Evolutionary conservation across 495 filamentous ascomycete species (phyloP), one percentile per base, ranked within the genome.

Genomic region (Lichenothelia convexa): DNA sequence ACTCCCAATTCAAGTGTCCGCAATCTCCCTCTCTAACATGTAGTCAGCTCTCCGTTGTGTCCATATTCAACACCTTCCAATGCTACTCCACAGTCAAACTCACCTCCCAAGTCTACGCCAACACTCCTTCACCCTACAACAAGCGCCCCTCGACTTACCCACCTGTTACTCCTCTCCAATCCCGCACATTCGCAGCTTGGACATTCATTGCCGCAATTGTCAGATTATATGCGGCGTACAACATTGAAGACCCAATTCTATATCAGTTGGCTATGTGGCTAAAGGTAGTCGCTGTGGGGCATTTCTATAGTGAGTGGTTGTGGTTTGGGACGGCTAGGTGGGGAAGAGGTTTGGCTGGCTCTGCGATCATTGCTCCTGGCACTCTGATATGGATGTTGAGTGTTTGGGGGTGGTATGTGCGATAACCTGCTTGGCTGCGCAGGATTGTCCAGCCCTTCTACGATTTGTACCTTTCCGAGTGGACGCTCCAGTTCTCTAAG

Each of bases 131-230:
- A 15, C 41, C 68, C 44, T 24, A 42, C 16, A 30, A 22, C 35
- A 59, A 42, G 53, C 67, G 56, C 18, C 23, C 55, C 22, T 19
- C 41, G 32, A 15, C 37, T 7, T 32, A 20, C 19, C 43, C 43
- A 6, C 54, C 71, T 44, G 71, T 74, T 17, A 82, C 76, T 3
- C 64, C 75, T 3, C 71, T 94, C 23, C 76, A 76, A 18, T 72
- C 78, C 4, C 78, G 89, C 35, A 70, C 80, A 7, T 94, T 95
- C 52, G 91, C 83, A 29, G 92, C 83, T 39, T 99, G 84, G 72
- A 94, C 86, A 0, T 66, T 87, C 43, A 54, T 93, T 34, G 68
- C 75, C 9, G 61, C 69, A 22, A 56, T 93, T 22, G 64, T 95
- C 33, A 72, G 89, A 20, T 49, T 86, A 43, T 91, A 89, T 47